A percentile compares a stretch with the other conserved stretches of the same genome.
Conservation (phyloP, 441 rosid species). For the Capsella rubella region DNA sequence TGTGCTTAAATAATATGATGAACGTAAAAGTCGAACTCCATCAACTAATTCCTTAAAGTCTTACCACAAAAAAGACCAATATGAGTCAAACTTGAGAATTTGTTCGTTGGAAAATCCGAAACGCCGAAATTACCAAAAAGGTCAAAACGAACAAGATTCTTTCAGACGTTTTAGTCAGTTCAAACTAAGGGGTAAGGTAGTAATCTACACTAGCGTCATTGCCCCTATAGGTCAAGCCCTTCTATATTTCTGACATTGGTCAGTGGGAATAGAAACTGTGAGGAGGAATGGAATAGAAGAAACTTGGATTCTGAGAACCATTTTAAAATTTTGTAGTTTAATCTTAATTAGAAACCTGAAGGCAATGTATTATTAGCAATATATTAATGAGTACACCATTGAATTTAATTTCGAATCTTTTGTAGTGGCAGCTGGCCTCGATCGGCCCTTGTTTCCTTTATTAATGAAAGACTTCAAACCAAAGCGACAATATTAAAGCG, state of each 20-base stretch:
- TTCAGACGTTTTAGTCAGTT: neutral
- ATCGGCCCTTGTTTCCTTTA: conserved; percentile 48
- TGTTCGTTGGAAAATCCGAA: conserved; percentile 21
- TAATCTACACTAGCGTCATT: conserved; percentile 4
- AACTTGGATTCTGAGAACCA: conserved; percentile 59
- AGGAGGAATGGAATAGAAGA: conserved; percentile 94
- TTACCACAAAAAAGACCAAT: conserved; percentile 2
- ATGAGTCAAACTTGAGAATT: conserved; percentile 36
- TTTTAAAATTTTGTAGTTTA: conserved; percentile 36
- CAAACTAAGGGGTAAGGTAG: conserved; percentile 11
- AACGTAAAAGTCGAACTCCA: conserved; percentile 16
- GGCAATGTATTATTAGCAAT: conserved; percentile 27
- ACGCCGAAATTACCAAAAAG: conserved; percentile 33
- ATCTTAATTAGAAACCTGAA: conserved; percentile 44
- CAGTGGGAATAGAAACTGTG: conserved; percentile 92
- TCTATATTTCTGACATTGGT: conserved; percentile 59
- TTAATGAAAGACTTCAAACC: conserved; percentile 55
- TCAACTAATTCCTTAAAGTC: conserved; percentile 31
- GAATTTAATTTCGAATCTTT: conserved; percentile 46
- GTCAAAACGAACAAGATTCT: conserved; percentile 35
- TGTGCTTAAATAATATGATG: neutral
- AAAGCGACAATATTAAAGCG: conserved; percentile 38
- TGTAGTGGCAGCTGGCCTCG: conserved; percentile 65
- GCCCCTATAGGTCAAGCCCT: conserved; percentile 8
- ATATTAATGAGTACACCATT: conserved; percentile 28